Evolutionary conservation across 2,329 filamentous ascomycete species (phyloP), one percentile per base, ranked within the genome.

Genomic region (Pseudogymnoascus sp.): DNA sequence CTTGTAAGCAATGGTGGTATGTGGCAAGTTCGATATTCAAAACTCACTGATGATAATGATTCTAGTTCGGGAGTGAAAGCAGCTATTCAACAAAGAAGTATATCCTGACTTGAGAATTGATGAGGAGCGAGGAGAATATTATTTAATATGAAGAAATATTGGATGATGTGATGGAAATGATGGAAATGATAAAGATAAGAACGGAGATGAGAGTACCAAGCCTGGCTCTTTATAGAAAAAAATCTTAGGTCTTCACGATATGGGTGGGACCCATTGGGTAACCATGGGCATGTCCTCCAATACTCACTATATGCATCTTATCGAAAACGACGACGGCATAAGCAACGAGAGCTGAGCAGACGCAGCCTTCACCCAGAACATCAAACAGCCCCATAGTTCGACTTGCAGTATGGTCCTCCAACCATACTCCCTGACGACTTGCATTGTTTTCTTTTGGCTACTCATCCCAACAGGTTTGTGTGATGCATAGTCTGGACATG

Each of bases 261-360:
- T 57, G n/a, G 28, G 51, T 57, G 51, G 28, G 51, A 57, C n/a
- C 51, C 25, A 57, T 34, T 57, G 51, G 51, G 51, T 57, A 57
- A 57, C 51, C 51, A 57, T 54, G 6, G 28, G 51, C 51, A 11
- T 57, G 51, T 57, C 28, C 14, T 16, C n/a, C 16, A 34, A 57
- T 31, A 57, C 34, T 25, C 10, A 57, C 51, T 5, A 34, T 57
- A 57, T 57, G 51, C 51, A 57, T 57, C 51, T 57, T 28, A 19
- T 57, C 51, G 10, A 57, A 57, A 57, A 19, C n/a, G 51, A 57
- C 4, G 51, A 21, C 51, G 16, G n/a, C n/a, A 16, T 34, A 57
- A 4, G 19, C 25, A 57, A 34, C 28, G 11, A 19, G 28, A 21
- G 28, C 51, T 34, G 51, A 34, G 51, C 8, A 34, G 28, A 34